Base-by-base conservation (phyloP, 768 basidiomycete genomes). In the Kwoniella bestiolae region DNA sequence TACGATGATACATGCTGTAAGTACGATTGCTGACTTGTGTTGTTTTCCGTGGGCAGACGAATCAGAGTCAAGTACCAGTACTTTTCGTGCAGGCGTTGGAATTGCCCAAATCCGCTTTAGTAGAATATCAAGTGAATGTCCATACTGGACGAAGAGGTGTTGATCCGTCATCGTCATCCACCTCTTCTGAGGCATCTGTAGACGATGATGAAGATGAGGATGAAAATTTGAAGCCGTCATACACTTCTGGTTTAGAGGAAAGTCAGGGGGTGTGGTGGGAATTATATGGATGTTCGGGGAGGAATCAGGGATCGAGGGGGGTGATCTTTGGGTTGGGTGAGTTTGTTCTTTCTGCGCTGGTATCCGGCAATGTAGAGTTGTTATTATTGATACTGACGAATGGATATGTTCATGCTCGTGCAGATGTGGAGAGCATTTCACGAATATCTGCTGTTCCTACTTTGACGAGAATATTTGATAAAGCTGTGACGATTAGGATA, bases 111-210 rank as follows among this genome's bases (percentile, higher is more conserved):
- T 79, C 68, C 18, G 82, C 83, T 5, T 65, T 77, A 45, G 76
- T 83, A 5, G 83, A 84, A 65, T 83, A 80, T 77, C 83, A 83
- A 67, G 72, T 80, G 26, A 79, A 78, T n/a, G 29, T 76, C 3
- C 76, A 82, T 65, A 79, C 80, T 16, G 80, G 80, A 8, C 60
- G 73, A 32, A 44, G 52, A 23, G 58, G 59, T 16, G 25, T 31
- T 21, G 52, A 59, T 12, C 38, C 62, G 31, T 29, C 21, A 55
- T 25, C 51, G 3, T 34, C 55, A 23, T n/a, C n/a, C 29, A 4
- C 44, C 26, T 18, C 29, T 1, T 11, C 16, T 9, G 31, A 23
- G 11, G 12, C 18, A 14, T 7, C 16, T 23, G n/a, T 12, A 35
- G 55, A 11, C 0, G 73, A 66, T 5, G 68, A 65, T 3, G 73